phyloP scores from a whole-genome alignment of 1,284 basidiomycete genomes.

The Ceratobasidium sp. region DNA sequence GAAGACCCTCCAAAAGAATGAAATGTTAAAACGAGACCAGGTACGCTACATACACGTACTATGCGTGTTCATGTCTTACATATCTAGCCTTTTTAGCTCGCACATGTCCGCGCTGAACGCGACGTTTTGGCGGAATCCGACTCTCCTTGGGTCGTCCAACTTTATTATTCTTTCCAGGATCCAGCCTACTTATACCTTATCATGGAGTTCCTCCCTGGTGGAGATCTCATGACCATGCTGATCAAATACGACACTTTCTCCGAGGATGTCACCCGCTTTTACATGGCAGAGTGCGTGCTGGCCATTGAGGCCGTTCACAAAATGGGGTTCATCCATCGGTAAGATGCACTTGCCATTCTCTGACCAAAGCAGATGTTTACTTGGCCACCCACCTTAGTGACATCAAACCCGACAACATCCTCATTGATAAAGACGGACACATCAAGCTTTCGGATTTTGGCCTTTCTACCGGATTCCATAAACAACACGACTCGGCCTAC shows the following conservation, averaged over 20 bases:
- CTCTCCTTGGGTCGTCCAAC: conserved; percentile 97
- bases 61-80: neutral
- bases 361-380: conserved; percentile 28
- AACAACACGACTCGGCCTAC: conserved; percentile 93
- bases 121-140: conserved; percentile 98
- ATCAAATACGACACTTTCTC: conserved; percentile 99
- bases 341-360: conserved; percentile 52
- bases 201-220: conserved; percentile 99
- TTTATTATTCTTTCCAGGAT: conserved; percentile 99
- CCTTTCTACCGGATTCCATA: conserved; percentile 94
- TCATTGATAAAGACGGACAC: conserved; percentile 94
- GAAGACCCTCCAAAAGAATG: conserved; percentile 98
- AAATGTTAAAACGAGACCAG: conserved; percentile 99
- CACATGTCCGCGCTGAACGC: conserved; percentile 98
- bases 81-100: conserved; percentile 69
- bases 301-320: conserved; percentile 99
- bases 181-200: conserved; percentile 95
- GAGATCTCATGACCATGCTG: conserved; percentile 98
- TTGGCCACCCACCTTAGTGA: conserved; percentile 59
- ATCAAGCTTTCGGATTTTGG: conserved; percentile 98
- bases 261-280: conserved; percentile 98
- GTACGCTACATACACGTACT: conserved; percentile 60
- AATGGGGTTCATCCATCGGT: conserved; percentile 99
- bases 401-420: conserved; percentile 97
- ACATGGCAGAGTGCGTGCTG: conserved; percentile 98